Evolutionary conservation across 805 yeast genomes (phyloP).

Genomic region (Pichia heedii): DNA sequence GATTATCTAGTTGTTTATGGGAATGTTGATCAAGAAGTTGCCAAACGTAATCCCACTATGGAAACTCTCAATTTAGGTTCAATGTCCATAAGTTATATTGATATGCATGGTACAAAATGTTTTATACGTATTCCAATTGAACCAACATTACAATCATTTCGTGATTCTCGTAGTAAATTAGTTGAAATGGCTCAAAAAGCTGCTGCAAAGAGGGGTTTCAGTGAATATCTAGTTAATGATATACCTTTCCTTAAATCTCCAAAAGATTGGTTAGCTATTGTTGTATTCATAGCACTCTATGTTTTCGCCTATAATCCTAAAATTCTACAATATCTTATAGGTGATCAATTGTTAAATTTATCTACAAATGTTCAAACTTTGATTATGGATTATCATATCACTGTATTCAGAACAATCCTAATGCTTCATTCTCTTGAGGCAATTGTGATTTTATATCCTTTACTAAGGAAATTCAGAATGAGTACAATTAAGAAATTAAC

Average conservation of each 20-base stretch:
- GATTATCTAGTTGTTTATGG: constrained; percentile 66
- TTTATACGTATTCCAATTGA: constrained; percentile 34
- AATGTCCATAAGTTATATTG: constrained; percentile 33
- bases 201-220: constrained; percentile 51
- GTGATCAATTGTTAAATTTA: constrained; percentile 3
- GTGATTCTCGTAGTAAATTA: constrained; percentile 46
- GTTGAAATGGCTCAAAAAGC: constrained; percentile 69
- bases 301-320: constrained; percentile 9
- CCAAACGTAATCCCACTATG: constrained; percentile 32
- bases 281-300: constrained; percentile 2
- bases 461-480: constrained; percentile 49
- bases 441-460: constrained; percentile 38
- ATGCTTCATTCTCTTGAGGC: constrained; percentile 46
- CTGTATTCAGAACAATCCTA: constrained; percentile 20
- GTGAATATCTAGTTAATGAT: constrained; percentile 31
- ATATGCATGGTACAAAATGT: constrained; percentile 26
- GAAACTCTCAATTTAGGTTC: constrained; percentile 36
- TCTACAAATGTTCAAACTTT: constrained; percentile 5
- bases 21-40: constrained; percentile 8
- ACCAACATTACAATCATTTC: constrained; percentile 36
- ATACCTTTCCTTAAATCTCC: constrained; percentile 28
- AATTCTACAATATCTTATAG: constrained; percentile 1
- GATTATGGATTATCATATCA: constrained; percentile 7
- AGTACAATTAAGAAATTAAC: constrained; percentile 38
- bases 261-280: constrained; percentile 29